Evolutionary conservation across 2,329 filamentous ascomycete species (phyloP), one percentile per base, ranked within the genome.

Genomic region (Teratosphaeria epicoccoides): DNA sequence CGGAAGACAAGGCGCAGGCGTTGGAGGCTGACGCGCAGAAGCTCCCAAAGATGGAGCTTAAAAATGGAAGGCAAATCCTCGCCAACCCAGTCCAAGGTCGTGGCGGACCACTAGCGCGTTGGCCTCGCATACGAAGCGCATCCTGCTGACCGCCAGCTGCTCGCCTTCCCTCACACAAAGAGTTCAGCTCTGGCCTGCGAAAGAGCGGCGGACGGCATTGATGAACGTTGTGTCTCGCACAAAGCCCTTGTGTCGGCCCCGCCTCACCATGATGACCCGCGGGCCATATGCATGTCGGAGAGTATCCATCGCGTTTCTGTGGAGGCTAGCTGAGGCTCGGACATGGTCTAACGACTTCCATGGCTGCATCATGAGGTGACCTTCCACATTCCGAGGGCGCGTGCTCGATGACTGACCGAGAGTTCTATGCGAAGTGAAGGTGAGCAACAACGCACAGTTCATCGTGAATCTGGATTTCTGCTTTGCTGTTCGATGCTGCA

Each of bases 111-210:
- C 33, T 40, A 40, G 33, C 33, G 33, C 33, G 20, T 40, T 9
- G 14, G 20, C 33, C n/a, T 40, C 33, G 33, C 33, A 40, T 40
- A 17, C 17, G n/a, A 33, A 37, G 33, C 40, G 48, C 48, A 50
- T 50, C 48, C 48, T 44, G 33, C 48, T 45, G 33, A 50, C 48
- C 48, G 48, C 24, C 33, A 26, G 20, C 25, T 24, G 11, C 25
- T 20, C 17, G 47, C 29, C 24, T 12, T 20, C 20, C 20, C 25
- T 26, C 17, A 26, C 25, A 26, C 47, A 23, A 45, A 28, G 22
- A n/a, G 1, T 14, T 20, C n/a, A 24, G 24, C 24, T 28, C 40
- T 28, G 12, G 22, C 20, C 2, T 11, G 12, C 40, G 40, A 45
- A 50, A 50, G 23, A 29, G 48, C 48, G 48, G 43, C 49, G 26